Evolutionary conservation across 2,329 filamentous ascomycete species (phyloP), one percentile per base, ranked within the genome.

Genomic region (Aureobasidium lini): DNA sequence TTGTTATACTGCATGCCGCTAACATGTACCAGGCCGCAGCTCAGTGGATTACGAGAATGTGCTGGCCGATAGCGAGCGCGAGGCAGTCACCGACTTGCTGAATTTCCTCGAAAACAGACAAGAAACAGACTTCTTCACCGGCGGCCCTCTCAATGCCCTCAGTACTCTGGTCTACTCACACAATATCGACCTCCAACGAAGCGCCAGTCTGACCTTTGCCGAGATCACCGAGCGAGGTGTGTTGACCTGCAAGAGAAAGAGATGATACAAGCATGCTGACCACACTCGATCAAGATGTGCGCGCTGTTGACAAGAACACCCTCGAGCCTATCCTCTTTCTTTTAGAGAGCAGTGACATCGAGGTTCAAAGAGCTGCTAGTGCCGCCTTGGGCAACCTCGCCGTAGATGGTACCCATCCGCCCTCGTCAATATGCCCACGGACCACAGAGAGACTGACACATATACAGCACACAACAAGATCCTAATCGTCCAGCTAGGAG

Each of bases 111-210:
- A 99, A 77, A 96, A 97, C 72, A 88, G 94, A 71, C 88, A 87
- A 71, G 94, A 99, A 74, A 97, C 92, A 68, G 93, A 99, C 75
- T 99, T 99, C 84, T 99, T 99, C 77, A 87, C 89, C 39, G 94
- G 94, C 75, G 92, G 96, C 71, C 94, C 94, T 47, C 84, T 99
- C 60, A 88, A 89, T 75, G 93, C 94, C 47, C 79, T 99, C 60
- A 96, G 90, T 75, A 99, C 93, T 11, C 83, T 99, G 29, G 94
- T 99, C 60, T 99, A 96, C 74, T 99, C 94, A 60, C 92, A 97
- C 75, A 99, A 99, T 77, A 92, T 99, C 72, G 94, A 99, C 73
- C 82, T 99, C 57, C 94, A 99, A 77, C 84, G 94, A 65, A 97
- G 94, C 77, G 94, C 94, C 57, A 97, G 93, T 73, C 83, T 99